A percentile compares a stretch with the other conserved stretches of the same genome.
Evolutionary conservation across 768 basidiomycete species (phyloP).

Genomic region (Phylloporus sp.): DNA sequence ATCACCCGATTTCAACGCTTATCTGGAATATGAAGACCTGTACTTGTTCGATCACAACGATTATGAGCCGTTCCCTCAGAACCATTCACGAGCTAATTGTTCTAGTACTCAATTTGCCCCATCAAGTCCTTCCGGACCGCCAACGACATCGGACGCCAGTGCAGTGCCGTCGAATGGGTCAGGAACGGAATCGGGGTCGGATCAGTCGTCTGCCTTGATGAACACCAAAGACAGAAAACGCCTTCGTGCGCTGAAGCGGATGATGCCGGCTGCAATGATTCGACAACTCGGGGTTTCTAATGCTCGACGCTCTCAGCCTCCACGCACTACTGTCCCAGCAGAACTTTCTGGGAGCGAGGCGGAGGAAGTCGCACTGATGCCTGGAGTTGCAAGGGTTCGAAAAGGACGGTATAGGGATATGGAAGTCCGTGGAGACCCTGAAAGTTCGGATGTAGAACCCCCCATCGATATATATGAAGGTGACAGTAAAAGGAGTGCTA

Average conservation of each 20-base stretch:
- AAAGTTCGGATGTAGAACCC: conserved; percentile 47
- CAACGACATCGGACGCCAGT: conserved; percentile 17
- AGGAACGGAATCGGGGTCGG: conserved; percentile 17
- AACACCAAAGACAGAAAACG: conserved; percentile 33
- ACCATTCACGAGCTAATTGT: conserved; percentile 4
- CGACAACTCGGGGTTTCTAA: conserved; percentile 23
- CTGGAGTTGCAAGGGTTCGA: conserved; percentile 49
- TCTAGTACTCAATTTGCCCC: conserved; percentile 4
- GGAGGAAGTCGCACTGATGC: conserved; percentile 40
- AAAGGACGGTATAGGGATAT: conserved; percentile 31
- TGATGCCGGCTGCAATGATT: conserved; percentile 57
- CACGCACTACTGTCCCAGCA: conserved; percentile 4
- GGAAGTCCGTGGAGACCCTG: conserved; percentile 59
- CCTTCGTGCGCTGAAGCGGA: conserved; percentile 38
- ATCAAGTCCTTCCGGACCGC: conserved; percentile 15
- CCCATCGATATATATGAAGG: background rate
- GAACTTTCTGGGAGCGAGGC: conserved; percentile 30
- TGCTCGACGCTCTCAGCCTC: conserved; percentile 8
- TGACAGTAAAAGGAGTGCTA: background rate
- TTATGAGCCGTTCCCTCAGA: background rate
- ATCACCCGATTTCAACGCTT: conserved; percentile 13
- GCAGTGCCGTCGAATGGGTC: conserved; percentile 16
- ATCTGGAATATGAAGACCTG: conserved; percentile 14
- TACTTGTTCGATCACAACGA: conserved; percentile 10
- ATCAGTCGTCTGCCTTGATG: conserved; percentile 17